Evolutionary conservation across 768 basidiomycete genomes (phyloP).

Genomic region (Boletus bicolor): DNA sequence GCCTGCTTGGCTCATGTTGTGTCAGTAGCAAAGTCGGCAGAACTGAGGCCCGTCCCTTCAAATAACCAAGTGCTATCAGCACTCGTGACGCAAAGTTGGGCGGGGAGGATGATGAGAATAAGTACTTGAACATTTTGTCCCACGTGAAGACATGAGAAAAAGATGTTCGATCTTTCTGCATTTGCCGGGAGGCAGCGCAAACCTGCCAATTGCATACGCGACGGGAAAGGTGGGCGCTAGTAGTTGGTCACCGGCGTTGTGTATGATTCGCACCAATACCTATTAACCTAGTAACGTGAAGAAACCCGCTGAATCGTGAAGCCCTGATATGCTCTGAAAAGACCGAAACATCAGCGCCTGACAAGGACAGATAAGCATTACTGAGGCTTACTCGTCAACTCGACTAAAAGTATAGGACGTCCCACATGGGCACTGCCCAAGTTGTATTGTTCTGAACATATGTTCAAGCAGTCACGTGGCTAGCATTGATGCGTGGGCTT

Average conservation of each 20-base stretch:
- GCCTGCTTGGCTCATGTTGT: background rate
- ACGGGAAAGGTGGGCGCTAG: background rate
- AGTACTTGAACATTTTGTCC: background rate
- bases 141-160: conserved; percentile 9
- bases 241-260: background rate
- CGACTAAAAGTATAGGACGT: background rate
- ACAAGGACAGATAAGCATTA: background rate
- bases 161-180: too few species aligned
- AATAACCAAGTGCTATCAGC: background rate
- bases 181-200: background rate
- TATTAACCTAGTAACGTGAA: too few species aligned
- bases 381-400: background rate
- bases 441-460: background rate
- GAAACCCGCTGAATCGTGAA: too few species aligned
- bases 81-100: background rate
- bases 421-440: background rate
- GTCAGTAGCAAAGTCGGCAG: background rate
- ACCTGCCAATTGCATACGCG: background rate
- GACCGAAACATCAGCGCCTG: background rate
- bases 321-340: background rate
- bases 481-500: background rate
- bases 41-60: background rate
- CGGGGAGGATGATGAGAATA: background rate
- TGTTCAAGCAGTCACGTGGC: conserved; percentile 13
- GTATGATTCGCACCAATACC: background rate